phyloP scores from a whole-genome alignment of 192 early-diverging fungal genomes.

The Backusella westeae region DNA sequence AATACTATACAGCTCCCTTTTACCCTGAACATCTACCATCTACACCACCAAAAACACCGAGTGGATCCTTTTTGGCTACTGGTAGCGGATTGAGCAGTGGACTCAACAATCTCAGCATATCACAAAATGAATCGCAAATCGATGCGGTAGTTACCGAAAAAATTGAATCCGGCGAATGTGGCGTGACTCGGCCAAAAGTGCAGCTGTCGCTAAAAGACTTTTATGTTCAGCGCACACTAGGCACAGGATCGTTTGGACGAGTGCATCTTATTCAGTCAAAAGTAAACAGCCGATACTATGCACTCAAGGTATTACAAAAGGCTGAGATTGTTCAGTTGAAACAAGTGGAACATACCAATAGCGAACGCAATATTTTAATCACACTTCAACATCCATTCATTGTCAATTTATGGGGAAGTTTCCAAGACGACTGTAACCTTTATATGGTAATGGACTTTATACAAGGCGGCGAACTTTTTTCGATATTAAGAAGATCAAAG shows the following conservation, averaged over 20 bases:
- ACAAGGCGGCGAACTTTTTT: conserved; percentile 86
- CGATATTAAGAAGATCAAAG: conserved; percentile 72
- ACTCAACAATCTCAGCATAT: background rate
- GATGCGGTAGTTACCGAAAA: background rate
- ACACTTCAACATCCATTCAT: conserved; percentile 82
- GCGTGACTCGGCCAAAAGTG: background rate
- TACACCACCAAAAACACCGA: conserved; percentile 3
- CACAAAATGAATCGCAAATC: background rate
- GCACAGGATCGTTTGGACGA: conserved; percentile 95
- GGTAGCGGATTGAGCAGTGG: background rate
- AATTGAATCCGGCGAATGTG: background rate
- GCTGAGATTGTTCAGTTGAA: conserved; percentile 84
- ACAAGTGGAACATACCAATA: conserved; percentile 96
- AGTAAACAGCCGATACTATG: conserved; percentile 76
- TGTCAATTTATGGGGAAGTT: conserved; percentile 84
- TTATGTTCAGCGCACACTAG: conserved; percentile 41
- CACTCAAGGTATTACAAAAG: conserved; percentile 94
- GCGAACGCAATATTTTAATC: conserved; percentile 85
- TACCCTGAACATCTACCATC: conserved; percentile 6
- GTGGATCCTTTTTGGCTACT: background rate
- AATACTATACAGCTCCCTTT: background rate
- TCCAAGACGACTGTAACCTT: conserved; percentile 77
- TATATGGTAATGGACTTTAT: conserved; percentile 90
- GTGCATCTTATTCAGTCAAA: conserved; percentile 84
- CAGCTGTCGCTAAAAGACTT: conserved; percentile 13